Evolutionary conservation across 1,139 yeast genomes (phyloP).

Genomic region (Spencermartinsiella ligniputridi): DNA sequence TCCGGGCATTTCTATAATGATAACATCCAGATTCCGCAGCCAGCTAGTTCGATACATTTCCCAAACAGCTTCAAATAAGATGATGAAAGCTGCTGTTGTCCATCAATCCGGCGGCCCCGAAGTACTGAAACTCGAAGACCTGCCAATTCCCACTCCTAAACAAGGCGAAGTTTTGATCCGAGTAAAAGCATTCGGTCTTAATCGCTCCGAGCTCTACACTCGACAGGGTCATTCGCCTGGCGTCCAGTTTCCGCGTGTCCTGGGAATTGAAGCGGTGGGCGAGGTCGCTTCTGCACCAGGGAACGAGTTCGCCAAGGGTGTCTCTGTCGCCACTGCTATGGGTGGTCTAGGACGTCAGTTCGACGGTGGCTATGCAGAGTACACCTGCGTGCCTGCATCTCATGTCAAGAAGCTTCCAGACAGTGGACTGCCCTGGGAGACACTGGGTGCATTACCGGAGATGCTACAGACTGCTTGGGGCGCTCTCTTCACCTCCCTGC

Average conservation of each 20-base stretch:
- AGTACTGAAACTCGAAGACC: background rate
- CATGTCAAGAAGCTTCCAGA: background rate
- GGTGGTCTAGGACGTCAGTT: conserved; percentile 1
- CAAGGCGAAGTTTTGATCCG: conserved; percentile 27
- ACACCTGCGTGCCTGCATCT: background rate
- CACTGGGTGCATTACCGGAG: background rate
- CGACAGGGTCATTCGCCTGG: conserved; percentile 30
- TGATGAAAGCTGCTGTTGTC: conserved; percentile 1
- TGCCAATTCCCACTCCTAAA: conserved; percentile 20
- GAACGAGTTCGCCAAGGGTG: background rate
- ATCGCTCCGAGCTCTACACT: conserved; percentile 31
- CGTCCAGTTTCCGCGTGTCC: conserved; percentile 28
- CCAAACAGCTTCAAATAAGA: too few relatives aligned
- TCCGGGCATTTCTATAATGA: too few relatives aligned
- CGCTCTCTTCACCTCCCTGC: background rate
- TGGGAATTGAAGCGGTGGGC: background rate
- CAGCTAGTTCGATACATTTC: too few relatives aligned
- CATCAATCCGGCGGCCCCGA: background rate
- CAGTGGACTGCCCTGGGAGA: background rate
- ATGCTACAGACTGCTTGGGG: conserved; percentile 3
- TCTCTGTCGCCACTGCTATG: background rate
- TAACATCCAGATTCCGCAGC: too few relatives aligned
- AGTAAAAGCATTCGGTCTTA: conserved; percentile 32
- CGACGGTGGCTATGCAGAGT: conserved; percentile 1
- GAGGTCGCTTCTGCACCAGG: conserved; percentile 1